A percentile compares a stretch with the other conserved stretches of the same genome.
These are phyloP conservation scores for Solanum peruvianum DNA, from an alignment of 257 asterid genomes.

Conservation along the genomic window DNA sequence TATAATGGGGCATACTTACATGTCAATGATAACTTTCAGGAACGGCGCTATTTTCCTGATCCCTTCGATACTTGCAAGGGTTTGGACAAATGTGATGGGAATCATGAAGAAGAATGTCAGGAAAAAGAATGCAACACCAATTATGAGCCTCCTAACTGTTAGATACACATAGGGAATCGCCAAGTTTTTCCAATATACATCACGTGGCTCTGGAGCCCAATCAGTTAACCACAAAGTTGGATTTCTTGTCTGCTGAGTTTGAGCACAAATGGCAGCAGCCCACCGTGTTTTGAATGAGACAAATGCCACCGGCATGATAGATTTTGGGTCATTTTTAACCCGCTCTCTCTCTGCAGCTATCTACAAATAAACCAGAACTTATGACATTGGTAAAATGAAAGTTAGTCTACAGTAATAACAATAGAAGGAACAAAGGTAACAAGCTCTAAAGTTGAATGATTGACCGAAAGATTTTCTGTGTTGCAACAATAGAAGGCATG, in stretches of 20 bases:
- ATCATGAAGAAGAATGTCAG: constrained; percentile 88
- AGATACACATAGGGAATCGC: constrained; percentile 87
- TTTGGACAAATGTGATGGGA: constrained; percentile 80
- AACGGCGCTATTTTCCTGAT: constrained; percentile 42
- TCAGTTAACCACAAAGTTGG: constrained; percentile 90
- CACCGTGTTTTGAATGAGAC: constrained; percentile 85
- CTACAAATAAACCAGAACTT: constrained; percentile 34
- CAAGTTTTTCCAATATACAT: constrained; percentile 74
- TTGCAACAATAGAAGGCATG: not conserved
- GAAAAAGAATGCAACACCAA: constrained; percentile 75
- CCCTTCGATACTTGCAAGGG: constrained; percentile 76
- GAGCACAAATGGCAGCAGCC: constrained; percentile 97
- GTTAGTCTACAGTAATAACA: not conserved
- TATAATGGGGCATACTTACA: constrained; percentile 31
- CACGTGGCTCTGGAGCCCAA: constrained; percentile 97
- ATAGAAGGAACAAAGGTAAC: not conserved
- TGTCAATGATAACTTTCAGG: constrained; percentile 52
- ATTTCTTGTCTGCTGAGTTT: constrained; percentile 79
- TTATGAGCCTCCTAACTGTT: constrained; percentile 61
- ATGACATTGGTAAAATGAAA: not conserved
- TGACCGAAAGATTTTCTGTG: not conserved
- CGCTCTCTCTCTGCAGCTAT: constrained; percentile 65
- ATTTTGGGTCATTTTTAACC: constrained; percentile 55
- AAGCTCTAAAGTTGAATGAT: not conserved
- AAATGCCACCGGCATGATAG: constrained; percentile 76